Base-by-base conservation (phyloP, 225 moss, liverwort and hornwort species). In the Physcomitrium patens region DNA sequence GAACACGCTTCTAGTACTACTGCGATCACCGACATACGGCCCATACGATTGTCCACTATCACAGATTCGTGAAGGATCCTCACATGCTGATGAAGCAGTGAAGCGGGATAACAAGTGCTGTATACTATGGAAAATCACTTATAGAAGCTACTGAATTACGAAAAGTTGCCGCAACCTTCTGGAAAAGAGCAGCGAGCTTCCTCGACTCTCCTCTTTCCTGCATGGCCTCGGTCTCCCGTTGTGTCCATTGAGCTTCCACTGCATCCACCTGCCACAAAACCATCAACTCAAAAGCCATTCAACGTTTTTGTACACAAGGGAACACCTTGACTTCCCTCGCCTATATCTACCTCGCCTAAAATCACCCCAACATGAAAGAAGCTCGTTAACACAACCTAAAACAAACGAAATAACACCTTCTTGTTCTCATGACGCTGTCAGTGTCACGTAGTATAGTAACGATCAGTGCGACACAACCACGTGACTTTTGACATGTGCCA, bases 181-280 rank as follows among this genome's bases (percentile, higher is more conserved):
- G 69, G 31, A 89, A 89, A 70, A 82, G 82, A 12, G 72, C 63
- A 50, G 80, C 80, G 72, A 85, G 41, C 68, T 85, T 83, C 60
- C 82, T 76, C 0, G 86, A 72, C 69, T 89, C 89, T 14, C 77
- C 72, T 50, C 82, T 76, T 75, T 87, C 86, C 26, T 80, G 57
- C 28, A 62, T 61, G 14, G 77, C 77, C 64, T 89, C 89, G 62
- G 4, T 65, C 84, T 89, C 89, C 43, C 82, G 77, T 73, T 89
- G 78, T 13, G 80, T 64, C 83, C 86, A 86, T 73, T 87, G 89
- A 15, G 74, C 59, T 80, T 84, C 86, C 68, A 89, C 72, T 54
- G 84, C 7, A 5, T 54, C 59, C 17, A 74, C 68, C 70, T 81
- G 65, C 41, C 17, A 62, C 49, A 24, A 9, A 58, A 73, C 9